Conservation (phyloP, 768 basidiomycete genomes). For the Pulveroboletus sp. region DNA sequence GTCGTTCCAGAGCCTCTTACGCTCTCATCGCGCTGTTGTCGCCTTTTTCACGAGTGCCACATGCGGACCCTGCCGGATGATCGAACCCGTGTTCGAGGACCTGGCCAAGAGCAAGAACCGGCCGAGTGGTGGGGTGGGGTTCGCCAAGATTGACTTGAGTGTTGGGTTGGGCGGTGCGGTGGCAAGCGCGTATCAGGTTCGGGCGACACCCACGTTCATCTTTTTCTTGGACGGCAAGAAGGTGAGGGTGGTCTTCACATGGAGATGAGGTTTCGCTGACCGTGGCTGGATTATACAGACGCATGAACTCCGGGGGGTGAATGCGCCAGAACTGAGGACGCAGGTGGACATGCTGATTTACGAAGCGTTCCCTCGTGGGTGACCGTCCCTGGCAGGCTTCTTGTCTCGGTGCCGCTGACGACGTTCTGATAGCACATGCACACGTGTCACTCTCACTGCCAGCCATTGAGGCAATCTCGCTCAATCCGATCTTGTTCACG, state of each 20-base stretch:
- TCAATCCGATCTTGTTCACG: constrained; percentile 71
- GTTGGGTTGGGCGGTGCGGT: constrained; percentile 60
- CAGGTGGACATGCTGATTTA: constrained; percentile 73
- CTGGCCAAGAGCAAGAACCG: constrained; percentile 62
- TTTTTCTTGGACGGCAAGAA: constrained; percentile 79
- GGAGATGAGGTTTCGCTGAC: not conserved
- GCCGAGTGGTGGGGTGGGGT: constrained; percentile 51
- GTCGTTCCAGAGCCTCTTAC: constrained; percentile 63
- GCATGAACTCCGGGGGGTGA: constrained; percentile 67
- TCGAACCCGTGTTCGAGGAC: constrained; percentile 78
- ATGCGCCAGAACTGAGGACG: constrained; percentile 61
- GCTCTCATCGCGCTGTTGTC: constrained; percentile 64
- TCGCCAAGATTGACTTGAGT: constrained; percentile 80
- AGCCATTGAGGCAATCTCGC: constrained; percentile 54
- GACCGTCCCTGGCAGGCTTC: not conserved
- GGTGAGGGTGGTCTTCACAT: constrained; percentile 35
- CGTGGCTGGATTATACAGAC: constrained; percentile 36
- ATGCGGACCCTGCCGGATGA: constrained; percentile 78
- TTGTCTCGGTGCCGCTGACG: not conserved
- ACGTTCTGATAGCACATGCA: constrained; percentile 58
- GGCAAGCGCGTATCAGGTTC: constrained; percentile 58
- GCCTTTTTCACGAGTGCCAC: constrained; percentile 76
- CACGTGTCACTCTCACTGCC: constrained; percentile 61
- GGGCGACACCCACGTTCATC: constrained; percentile 83
- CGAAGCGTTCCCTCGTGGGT: constrained; percentile 77